A percentile compares a stretch with the other conserved stretches of the same genome.
Evolutionary conservation across 23 red algal genomes (phyloP).

Genomic region (Pyropia haitanensis): DNA sequence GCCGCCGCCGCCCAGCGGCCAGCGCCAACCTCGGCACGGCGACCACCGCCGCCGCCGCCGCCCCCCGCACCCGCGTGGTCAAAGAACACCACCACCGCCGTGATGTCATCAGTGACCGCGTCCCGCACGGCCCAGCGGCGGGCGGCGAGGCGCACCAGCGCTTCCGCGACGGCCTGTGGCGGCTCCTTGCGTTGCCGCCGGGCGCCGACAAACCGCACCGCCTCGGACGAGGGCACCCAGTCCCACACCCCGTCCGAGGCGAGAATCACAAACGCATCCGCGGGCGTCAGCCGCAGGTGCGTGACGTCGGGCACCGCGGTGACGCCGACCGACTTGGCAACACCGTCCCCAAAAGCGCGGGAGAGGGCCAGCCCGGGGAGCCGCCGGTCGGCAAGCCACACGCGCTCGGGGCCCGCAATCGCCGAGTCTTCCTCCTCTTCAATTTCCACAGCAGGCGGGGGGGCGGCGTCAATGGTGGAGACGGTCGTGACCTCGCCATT

Average conservation of each 20-base stretch:
- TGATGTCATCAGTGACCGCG: slow-evolving; percentile 79
- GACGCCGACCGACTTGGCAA: slow-evolving; percentile 71
- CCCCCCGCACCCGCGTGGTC: neutral
- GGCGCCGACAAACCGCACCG: slow-evolving; percentile 47
- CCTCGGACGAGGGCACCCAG: slow-evolving; percentile 63
- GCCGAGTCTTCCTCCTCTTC: too few species aligned
- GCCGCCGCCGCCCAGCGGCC: too few species aligned
- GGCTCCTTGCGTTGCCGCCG: slow-evolving; percentile 29
- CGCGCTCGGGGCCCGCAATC: slow-evolving; percentile 42
- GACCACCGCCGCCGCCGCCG: too few species aligned
- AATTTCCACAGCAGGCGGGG: too few species aligned
- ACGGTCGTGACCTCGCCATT: too few species aligned
- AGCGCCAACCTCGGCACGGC: too few species aligned
- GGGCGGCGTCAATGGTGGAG: too few species aligned
- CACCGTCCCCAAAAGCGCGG: slow-evolving; percentile 75
- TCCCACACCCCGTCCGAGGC: slow-evolving; percentile 86
- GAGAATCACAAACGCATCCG: slow-evolving; percentile 66
- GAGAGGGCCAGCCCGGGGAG: slow-evolving; percentile 80
- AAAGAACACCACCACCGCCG: slow-evolving; percentile 73
- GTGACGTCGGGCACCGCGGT: slow-evolving; percentile 63
- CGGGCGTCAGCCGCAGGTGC: slow-evolving; percentile 23
- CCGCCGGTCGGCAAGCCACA: slow-evolving; percentile 69
- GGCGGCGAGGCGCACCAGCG: slow-evolving; percentile 63
- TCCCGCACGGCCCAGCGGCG: slow-evolving; percentile 81
- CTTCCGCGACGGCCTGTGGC: slow-evolving; percentile 62